A percentile compares a stretch with the other conserved stretches of the same genome.
Evolutionary conservation across 176 grass and related monocot genomes (phyloP).

Genomic region (Avena insularis): DNA sequence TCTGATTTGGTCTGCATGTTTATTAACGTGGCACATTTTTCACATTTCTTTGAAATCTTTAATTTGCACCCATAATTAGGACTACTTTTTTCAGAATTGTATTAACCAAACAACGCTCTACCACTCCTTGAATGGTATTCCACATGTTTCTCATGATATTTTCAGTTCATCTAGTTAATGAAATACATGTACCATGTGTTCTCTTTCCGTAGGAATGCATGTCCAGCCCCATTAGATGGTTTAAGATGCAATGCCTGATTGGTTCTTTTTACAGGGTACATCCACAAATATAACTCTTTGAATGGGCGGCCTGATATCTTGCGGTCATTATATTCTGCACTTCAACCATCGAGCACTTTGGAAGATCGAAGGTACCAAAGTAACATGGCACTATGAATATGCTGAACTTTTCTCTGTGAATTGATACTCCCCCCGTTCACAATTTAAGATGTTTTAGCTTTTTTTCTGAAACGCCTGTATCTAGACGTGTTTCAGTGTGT

Average conservation of each 20-base stretch:
- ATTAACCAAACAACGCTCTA: background rate
- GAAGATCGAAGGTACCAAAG: slow-evolving; percentile 80
- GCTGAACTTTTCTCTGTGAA: background rate
- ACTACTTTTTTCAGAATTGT: background rate
- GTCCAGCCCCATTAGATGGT: background rate
- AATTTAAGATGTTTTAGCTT: too few relatives aligned
- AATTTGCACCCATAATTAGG: background rate
- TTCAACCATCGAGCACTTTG: slow-evolving; percentile 80
- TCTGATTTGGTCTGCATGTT: background rate
- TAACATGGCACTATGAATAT: slow-evolving; percentile 21
- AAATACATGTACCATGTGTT: background rate
- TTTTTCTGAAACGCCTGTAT: too few relatives aligned
- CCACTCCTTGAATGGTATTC: slow-evolving; percentile 14
- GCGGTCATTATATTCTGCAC: slow-evolving; percentile 88
- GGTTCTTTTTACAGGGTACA: slow-evolving; percentile 70
- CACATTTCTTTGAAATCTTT: background rate
- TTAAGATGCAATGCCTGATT: slow-evolving; percentile 35
- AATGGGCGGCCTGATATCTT: slow-evolving; percentile 85
- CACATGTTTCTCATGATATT: slow-evolving; percentile 19
- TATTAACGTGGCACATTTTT: background rate
- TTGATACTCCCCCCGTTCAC: background rate
- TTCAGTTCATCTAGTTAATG: slow-evolving; percentile 19
- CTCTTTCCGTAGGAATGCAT: background rate
- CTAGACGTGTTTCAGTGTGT: too few relatives aligned
- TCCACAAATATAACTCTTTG: slow-evolving; percentile 94